Base-by-base conservation (phyloP, 257 asterid genomes). In the Fraxinus pennsylvanica region DNA sequence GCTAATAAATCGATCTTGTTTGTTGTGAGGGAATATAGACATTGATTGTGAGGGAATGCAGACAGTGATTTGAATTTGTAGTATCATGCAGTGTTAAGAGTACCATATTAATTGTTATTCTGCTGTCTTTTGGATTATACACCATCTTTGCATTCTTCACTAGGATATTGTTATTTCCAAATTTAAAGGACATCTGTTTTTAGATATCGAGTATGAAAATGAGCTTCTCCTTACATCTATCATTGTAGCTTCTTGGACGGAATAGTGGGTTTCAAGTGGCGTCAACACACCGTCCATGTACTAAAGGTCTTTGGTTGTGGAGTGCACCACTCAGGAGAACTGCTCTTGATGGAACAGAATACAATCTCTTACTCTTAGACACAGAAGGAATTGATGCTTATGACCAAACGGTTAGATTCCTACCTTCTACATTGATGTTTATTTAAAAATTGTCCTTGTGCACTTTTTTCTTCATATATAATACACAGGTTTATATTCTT, bases 301-400 rank as follows among this genome's bases (percentile, higher is more conserved):
- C 99, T 4, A 96, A 96, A 85, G 99, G 99, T 68, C 97, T 96
- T 86, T 96, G 99, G 99, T 71, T 96, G 89, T 96, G 99, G 99
- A 96, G 99, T 85, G 87, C 96, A 47, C 99, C 99, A 19, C 68
- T 96, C 21, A 73, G 83, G 83, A 89, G 97, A 85, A 94, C 91
- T 79, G 98, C 99, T 38, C 92, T 96, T 76, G 99, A 94, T 87
- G 99, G 97, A 85, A 96, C 99, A 13, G 96, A 92, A 70, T 96
- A 90, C 92, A 96, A 79, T 85, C 98, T 96, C 27, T 85, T 96
- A 82, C 97, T 96, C 75, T 81, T 96, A 84, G 99, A 96, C 76
- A 86, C 96, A 0, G 99, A 96, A 87, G 99, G 99, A 85, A 96
- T 96, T 74, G 99, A 96, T 87, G 96, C 99, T 38, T 96, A 92